phyloP scores from a whole-genome alignment of 805 yeast species.

The Saccharomycodes ludwigii region DNA sequence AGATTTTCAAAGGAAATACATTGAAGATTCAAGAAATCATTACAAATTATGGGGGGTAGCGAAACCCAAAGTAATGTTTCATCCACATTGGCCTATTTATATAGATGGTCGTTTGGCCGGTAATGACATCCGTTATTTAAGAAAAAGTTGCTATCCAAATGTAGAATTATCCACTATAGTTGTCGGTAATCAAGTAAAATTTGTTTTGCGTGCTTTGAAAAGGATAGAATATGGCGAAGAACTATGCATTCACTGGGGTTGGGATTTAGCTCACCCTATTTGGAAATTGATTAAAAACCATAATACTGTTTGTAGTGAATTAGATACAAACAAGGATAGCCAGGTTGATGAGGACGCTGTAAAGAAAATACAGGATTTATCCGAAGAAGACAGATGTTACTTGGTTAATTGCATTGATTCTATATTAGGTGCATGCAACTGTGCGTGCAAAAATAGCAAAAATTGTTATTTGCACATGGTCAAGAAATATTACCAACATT shows the following conservation, averaged over 20 bases:
- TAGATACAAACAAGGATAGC: conserved; percentile 14
- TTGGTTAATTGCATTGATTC: conserved; percentile 52
- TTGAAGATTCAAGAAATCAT: conserved; percentile 57
- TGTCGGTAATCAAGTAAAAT: conserved; percentile 30
- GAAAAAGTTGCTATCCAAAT: conserved; percentile 70
- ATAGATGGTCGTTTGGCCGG: conserved; percentile 77
- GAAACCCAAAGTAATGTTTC: conserved; percentile 43
- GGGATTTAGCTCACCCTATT: conserved; percentile 77
- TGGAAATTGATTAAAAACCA: conserved; percentile 35
- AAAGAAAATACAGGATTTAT: conserved; percentile 18
- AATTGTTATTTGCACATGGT: conserved; percentile 50
- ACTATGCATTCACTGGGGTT: conserved; percentile 73
- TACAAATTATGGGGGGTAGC: conserved; percentile 64
- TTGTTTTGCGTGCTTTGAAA: conserved; percentile 43
- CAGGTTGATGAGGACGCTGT: conserved; percentile 5
- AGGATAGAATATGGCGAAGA: conserved; percentile 58
- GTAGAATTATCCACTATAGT: conserved; percentile 45
- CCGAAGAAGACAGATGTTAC: conserved; percentile 39
- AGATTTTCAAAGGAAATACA: conserved; percentile 51
- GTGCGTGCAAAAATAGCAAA: conserved; percentile 39
- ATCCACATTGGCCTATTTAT: conserved; percentile 47
- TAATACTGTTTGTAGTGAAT: too few species aligned
- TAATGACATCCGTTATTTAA: conserved; percentile 56
- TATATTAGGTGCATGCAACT: conserved; percentile 48
- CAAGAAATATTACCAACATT: conserved; percentile 47